Percentiles rank a stretch among this genome's conserved stretches.
Evolutionary conservation across 495 filamentous ascomycete genomes (phyloP).

Genomic region (Hypoxylon intermedium): DNA sequence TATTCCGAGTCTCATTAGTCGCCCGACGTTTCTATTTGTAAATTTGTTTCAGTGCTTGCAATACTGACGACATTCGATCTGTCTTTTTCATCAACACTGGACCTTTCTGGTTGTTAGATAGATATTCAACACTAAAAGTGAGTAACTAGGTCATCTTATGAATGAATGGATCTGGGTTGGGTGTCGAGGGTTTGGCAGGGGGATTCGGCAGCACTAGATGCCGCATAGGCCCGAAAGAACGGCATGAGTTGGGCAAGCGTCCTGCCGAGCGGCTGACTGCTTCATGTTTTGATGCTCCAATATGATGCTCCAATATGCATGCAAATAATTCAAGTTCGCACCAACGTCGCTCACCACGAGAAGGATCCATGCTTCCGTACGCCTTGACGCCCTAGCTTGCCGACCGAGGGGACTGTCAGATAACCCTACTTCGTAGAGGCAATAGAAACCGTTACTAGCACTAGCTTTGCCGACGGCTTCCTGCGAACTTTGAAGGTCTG

Average conservation of each 20-base stretch:
- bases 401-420: not conserved
- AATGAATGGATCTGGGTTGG: conserved; percentile 6
- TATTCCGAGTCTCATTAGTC: not conserved
- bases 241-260: conserved; percentile 19
- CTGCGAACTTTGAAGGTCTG: not conserved
- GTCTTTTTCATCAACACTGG: not conserved
- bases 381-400: not conserved
- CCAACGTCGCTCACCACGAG: conserved; percentile 1
- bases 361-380: not conserved
- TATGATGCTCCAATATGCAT: too few species aligned
- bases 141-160: conserved; percentile 21
- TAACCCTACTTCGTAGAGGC: not conserved
- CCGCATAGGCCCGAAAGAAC: conserved; percentile 30
- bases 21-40: not conserved
- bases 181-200: conserved; percentile 16
- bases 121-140: too few species aligned
- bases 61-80: too few species aligned
- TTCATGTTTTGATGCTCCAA: conserved; percentile 18
- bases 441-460: not conserved
- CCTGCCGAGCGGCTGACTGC: conserved; percentile 26
- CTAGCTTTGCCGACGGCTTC: conserved; percentile 1
- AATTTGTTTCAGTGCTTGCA: too few species aligned
- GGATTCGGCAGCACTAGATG: conserved; percentile 25
- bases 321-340: conserved; percentile 9
- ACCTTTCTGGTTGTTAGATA: too few species aligned